Evolutionary conservation across 345 rosid species (phyloP).

Genomic region (Pelargonium nanum): DNA sequence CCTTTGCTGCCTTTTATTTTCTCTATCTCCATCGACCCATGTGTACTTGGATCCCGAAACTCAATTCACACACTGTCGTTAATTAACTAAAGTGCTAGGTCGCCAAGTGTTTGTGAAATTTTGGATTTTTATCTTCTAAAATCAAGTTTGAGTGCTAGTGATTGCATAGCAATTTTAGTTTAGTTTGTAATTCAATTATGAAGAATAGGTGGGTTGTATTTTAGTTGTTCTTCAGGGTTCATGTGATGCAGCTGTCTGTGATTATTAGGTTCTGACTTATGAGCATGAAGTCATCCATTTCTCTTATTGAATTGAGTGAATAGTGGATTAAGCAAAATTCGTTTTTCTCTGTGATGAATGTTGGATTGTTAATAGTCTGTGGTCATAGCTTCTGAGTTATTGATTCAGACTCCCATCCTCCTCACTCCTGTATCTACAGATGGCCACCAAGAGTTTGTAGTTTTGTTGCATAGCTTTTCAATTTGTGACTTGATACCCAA

Average conservation of each 20-base stretch:
- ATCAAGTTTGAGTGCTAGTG: not conserved
- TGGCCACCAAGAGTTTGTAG: not conserved
- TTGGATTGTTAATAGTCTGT: too few relatives aligned
- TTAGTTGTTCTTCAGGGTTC: not conserved
- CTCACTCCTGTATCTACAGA: not conserved
- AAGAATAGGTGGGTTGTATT: too few relatives aligned
- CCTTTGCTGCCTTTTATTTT: not conserved
- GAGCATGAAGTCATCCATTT: not conserved
- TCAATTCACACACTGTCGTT: too few relatives aligned
- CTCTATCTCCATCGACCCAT: not conserved
- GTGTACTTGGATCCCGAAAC: not conserved
- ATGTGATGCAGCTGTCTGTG: not conserved
- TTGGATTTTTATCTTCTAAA: not conserved
- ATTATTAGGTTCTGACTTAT: not conserved
- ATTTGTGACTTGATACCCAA: slow-evolving; percentile 3
- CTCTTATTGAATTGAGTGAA: not conserved
- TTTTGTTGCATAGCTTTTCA: not conserved
- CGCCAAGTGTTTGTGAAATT: not conserved
- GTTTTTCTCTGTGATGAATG: too few relatives aligned
- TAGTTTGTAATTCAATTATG: not conserved
- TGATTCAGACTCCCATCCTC: too few relatives aligned
- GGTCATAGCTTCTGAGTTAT: too few relatives aligned
- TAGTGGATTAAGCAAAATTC: too few relatives aligned
- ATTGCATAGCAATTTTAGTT: not conserved
- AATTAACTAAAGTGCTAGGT: too few relatives aligned